phyloP scores from a whole-genome alignment of 352 stramenopile species.

The Globisporangium perplexum region DNA sequence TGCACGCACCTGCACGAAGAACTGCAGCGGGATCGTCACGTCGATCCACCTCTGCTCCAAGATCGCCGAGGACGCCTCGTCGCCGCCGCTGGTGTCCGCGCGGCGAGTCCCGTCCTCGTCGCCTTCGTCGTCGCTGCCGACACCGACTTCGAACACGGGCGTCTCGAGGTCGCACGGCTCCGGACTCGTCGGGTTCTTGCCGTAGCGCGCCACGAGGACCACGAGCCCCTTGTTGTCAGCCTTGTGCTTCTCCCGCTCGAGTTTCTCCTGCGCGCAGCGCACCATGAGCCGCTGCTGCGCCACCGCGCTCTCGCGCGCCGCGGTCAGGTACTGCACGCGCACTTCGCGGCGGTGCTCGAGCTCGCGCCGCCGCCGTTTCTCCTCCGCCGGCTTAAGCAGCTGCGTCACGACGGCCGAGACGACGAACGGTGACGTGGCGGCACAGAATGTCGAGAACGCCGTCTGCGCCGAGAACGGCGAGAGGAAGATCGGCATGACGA shows the following conservation, averaged over 20 bases:
- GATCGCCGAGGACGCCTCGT: neutral
- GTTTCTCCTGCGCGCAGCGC: slow-evolving; percentile 55
- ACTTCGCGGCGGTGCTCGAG: slow-evolving; percentile 35
- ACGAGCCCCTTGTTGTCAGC: slow-evolving; percentile 49
- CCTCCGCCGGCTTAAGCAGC: slow-evolving; percentile 58
- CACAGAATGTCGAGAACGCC: slow-evolving; percentile 68
- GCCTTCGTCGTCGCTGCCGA: slow-evolving; percentile 17
- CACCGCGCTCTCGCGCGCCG: slow-evolving; percentile 40
- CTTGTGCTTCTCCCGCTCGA: slow-evolving; percentile 34
- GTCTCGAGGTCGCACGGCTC: slow-evolving; percentile 21
- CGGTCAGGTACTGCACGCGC: slow-evolving; percentile 52
- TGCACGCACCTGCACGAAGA: slow-evolving; percentile 71
- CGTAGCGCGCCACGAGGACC: slow-evolving; percentile 70
- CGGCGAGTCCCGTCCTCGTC: slow-evolving; percentile 11
- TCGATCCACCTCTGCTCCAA: slow-evolving; percentile 61
- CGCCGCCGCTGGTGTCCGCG: slow-evolving; percentile 13
- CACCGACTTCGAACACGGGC: slow-evolving; percentile 8
- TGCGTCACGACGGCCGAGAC: slow-evolving; percentile 59
- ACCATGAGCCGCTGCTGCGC: slow-evolving; percentile 76
- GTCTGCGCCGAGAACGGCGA: slow-evolving; percentile 64
- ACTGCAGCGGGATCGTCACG: slow-evolving; percentile 74
- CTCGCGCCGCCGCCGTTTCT: slow-evolving; percentile 47
- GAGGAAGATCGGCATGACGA: slow-evolving; percentile 79
- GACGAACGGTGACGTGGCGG: slow-evolving; percentile 65
- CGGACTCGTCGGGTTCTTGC: slow-evolving; percentile 59